Evolutionary conservation across 2,329 filamentous ascomycete species (phyloP).

Genomic region (Calonectria honghensis): DNA sequence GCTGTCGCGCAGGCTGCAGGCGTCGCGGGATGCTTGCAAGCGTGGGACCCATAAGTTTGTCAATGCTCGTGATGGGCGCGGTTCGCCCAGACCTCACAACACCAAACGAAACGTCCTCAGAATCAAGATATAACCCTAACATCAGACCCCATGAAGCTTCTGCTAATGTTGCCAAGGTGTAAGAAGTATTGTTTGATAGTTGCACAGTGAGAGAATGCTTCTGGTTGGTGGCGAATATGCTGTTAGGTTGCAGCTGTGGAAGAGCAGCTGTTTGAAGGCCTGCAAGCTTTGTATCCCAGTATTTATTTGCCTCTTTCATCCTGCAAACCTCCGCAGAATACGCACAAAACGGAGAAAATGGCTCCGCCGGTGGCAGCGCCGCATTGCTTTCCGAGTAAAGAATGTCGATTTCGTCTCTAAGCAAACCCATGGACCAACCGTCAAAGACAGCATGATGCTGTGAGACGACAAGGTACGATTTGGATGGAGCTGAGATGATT

Average conservation of each 20-base stretch:
- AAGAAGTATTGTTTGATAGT: neutral
- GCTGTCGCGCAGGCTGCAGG: neutral
- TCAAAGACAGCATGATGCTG: neutral
- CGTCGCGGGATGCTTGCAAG: neutral
- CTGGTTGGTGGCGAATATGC: neutral
- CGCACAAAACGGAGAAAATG: neutral
- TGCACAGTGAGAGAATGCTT: neutral
- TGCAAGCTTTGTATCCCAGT: neutral
- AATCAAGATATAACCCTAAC: neutral
- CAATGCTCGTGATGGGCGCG: neutral
- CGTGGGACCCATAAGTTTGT: neutral
- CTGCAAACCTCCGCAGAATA: neutral
- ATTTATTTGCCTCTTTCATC: neutral
- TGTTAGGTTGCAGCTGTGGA: neutral
- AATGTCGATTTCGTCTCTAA: neutral
- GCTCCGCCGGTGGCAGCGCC: neutral
- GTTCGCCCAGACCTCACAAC: constrained; percentile 9
- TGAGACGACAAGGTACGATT: neutral
- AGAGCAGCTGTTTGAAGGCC: neutral
- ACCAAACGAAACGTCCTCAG: neutral
- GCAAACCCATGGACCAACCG: neutral
- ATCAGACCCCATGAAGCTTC: neutral
- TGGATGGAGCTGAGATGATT: neutral
- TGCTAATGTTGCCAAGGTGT: neutral
- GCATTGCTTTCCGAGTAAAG: neutral